Conservation (phyloP, 805 yeast genomes). For the Candida mattraensis region DNA sequence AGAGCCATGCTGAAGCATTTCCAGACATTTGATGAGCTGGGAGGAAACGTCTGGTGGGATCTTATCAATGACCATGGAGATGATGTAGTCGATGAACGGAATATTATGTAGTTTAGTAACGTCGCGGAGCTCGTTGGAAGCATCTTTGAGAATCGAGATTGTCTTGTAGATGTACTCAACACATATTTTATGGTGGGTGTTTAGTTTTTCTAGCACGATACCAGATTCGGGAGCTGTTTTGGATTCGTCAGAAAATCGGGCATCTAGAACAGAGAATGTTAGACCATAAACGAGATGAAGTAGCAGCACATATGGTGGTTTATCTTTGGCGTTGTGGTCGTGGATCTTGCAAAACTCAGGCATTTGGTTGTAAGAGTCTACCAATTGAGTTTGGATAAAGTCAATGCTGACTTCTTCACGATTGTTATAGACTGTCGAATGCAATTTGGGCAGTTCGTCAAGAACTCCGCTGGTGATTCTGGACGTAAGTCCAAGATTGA, state of each 20-base stretch:
- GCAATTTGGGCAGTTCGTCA: constrained; percentile 1
- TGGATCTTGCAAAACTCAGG: constrained; percentile 4
- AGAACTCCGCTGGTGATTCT: constrained; percentile 5
- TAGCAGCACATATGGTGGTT: constrained; percentile 5
- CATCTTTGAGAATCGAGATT: constrained; percentile 1
- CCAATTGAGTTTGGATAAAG: constrained; percentile 2
- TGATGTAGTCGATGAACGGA: constrained; percentile 4
- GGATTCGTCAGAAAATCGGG: constrained; percentile 4
- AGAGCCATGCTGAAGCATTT: constrained; percentile 1
- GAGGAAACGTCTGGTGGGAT: not conserved
- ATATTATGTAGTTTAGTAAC: constrained; percentile 4
- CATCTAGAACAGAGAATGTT: constrained; percentile 4
- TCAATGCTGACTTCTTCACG: constrained; percentile 6
- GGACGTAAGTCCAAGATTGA: constrained; percentile 5
- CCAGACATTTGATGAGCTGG: constrained; percentile 3
- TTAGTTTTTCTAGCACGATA: too few relatives aligned
- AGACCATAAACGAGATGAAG: constrained; percentile 3
- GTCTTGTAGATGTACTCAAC: not conserved
- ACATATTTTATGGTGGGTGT: constrained; percentile 3
- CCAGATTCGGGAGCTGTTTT: too few relatives aligned
- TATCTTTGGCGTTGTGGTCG: constrained; percentile 1
- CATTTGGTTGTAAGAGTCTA: not conserved
- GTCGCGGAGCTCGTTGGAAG: constrained; percentile 1
- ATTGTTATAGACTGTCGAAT: constrained; percentile 2
- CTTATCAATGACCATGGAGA: constrained; percentile 3